Percentiles rank a stretch among this genome's conserved stretches.
These are phyloP conservation scores for Solanum lycopersicoides DNA, from an alignment of 257 asterid species.

Conservation along the genomic window DNA sequence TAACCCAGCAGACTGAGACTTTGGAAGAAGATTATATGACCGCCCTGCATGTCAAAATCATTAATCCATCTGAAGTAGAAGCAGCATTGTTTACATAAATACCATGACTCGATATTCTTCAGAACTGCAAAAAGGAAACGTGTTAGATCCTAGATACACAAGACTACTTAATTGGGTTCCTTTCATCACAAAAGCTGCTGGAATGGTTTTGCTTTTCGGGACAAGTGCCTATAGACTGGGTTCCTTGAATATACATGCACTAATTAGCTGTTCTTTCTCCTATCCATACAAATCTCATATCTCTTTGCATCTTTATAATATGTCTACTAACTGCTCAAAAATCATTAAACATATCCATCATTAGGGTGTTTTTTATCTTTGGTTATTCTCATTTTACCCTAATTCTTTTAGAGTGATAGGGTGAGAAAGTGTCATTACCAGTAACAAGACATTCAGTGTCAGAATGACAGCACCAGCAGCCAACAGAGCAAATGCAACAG, in stretches of 20 bases:
- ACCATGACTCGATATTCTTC: background rate
- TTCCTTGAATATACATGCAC: background rate
- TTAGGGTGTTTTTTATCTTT: background rate
- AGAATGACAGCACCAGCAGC: constrained; percentile 92
- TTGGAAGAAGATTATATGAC: constrained; percentile 96
- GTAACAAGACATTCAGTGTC: constrained; percentile 80
- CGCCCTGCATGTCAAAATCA: constrained; percentile 42
- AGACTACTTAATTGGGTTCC: background rate
- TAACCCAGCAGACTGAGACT: constrained; percentile 92
- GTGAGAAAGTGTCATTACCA: constrained; percentile 34
- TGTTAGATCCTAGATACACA: background rate
- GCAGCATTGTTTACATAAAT: background rate
- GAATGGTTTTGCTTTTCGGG: background rate
- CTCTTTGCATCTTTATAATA: background rate
- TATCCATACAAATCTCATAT: background rate
- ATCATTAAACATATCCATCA: background rate
- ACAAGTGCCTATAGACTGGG: background rate
- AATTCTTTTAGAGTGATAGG: background rate
- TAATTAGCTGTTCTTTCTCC: background rate
- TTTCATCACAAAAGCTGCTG: background rate
- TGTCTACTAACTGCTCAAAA: background rate
- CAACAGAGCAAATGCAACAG: constrained; percentile 89
- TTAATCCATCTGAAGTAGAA: background rate
- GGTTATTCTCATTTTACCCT: background rate
- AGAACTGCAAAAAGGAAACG: background rate